These are phyloP conservation scores for Talaromyces sp. DNA, from an alignment of 2,329 filamentous ascomycete genomes.

Conservation along the genomic window DNA sequence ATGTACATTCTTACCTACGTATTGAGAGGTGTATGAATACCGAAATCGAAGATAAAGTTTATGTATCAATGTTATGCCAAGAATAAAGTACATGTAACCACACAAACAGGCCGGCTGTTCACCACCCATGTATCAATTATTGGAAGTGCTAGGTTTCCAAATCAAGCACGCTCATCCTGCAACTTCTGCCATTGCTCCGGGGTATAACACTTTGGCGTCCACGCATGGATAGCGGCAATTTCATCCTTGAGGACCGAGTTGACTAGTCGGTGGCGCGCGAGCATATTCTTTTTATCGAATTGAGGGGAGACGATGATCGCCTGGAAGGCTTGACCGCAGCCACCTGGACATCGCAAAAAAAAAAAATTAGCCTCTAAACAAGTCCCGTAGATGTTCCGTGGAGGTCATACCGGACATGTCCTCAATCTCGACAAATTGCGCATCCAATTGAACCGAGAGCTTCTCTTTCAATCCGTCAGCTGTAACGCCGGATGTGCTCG, in stretches of 20 bases:
- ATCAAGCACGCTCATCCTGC: slow-evolving; percentile 38
- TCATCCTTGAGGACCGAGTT: slow-evolving; percentile 80
- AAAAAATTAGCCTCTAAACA: not conserved
- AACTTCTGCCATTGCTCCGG: slow-evolving; percentile 82
- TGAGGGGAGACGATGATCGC: slow-evolving; percentile 67
- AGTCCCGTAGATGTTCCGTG: not conserved
- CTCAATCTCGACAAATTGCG: slow-evolving; percentile 78
- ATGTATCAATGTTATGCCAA: not conserved
- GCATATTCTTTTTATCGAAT: slow-evolving; percentile 68
- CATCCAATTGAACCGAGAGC: slow-evolving; percentile 66
- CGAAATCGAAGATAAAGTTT: not conserved
- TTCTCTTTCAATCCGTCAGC: slow-evolving; percentile 66
- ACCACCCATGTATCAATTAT: not conserved
- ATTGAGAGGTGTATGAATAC: not conserved
- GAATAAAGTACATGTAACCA: slow-evolving; percentile 8
- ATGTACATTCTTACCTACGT: not conserved
- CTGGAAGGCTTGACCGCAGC: slow-evolving; percentile 68
- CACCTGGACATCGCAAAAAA: slow-evolving; percentile 46
- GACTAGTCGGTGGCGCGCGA: slow-evolving; percentile 82
- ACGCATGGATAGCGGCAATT: slow-evolving; percentile 88
- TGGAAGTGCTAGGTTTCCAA: not conserved
- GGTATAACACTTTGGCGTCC: slow-evolving; percentile 91
- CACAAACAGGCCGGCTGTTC: slow-evolving; percentile 12
- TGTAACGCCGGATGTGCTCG: slow-evolving; percentile 63
- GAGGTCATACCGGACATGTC: slow-evolving; percentile 75